Base-by-base conservation (phyloP, 2,329 filamentous ascomycete genomes). In the Pseudogymnoascus sp. region DNA sequence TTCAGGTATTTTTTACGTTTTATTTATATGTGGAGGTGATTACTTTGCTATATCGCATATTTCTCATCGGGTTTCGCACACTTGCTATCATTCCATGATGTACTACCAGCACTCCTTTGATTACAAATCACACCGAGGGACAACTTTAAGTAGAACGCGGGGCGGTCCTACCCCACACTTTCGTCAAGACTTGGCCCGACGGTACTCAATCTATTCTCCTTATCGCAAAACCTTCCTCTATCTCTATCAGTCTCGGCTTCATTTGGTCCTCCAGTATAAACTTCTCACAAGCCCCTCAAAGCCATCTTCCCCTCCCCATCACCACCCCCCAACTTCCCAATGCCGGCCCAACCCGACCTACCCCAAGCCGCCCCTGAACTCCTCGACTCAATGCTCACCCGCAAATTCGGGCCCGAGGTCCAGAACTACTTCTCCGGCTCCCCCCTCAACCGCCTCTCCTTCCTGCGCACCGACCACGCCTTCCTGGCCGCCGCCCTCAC, bases 401-500 rank as follows among this genome's bases (percentile, higher is more conserved):
- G 84, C 64, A 90, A 88, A 72, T 93, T 92, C 76, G 90, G 90
- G 75, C 87, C 84, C 68, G 90, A 93, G 76, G 80, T 90, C 66
- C 83, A 88, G 72, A 95, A 93, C 77, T 95, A 95, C 83, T 95
- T 93, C 76, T 86, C 89, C 60, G 88, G 90, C 68, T 88, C 84
- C 62, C 88, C 87, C 6, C 76, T 93, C 64, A 93, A 95, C 78
- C 86, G 90, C 53, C 83, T 93, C 56, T 90, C 88, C 15, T 95
- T 93, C 76, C 80, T 95, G 26, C 87, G 90, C 53, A 77, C 80
- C 50, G 88, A 93, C 74, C 79, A 87, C 68, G 73, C 74, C n/a
- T 95, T 93, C 73, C 82, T 95, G 61, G 81, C 81, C 33, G 77
- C 80, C 26, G 90, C 90, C 4, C 84, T 91, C 66, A 78, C 79